A percentile compares a stretch with the other conserved stretches of the same genome.
Conservation (phyloP, 768 basidiomycete genomes). For the Cantharellus cinnabarinus region DNA sequence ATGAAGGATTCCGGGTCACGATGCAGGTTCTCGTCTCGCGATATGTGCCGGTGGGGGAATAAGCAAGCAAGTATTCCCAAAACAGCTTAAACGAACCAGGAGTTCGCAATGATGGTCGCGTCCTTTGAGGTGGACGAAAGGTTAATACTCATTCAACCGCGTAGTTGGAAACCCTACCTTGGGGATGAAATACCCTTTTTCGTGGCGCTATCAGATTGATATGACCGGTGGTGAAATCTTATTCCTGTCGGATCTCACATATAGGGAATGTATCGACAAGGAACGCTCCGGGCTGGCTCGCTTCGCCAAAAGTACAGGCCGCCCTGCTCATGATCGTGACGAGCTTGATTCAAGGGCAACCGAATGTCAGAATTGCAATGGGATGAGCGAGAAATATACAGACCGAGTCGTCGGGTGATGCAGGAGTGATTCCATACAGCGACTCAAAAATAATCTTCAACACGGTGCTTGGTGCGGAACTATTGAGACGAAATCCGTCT, state of each 20-base stretch:
- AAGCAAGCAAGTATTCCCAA: neutral
- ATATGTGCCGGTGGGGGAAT: conserved; percentile 1
- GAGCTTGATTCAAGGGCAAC: neutral
- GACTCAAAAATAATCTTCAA: neutral
- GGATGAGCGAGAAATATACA: neutral
- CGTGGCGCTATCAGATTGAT: neutral
- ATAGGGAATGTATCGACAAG: neutral
- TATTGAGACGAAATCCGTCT: too few relatives aligned
- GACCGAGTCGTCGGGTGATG: neutral
- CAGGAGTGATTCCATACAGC: neutral
- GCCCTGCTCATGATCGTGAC: neutral
- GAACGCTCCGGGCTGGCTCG: neutral
- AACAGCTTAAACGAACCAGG: neutral
- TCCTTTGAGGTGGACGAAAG: neutral
- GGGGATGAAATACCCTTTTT: neutral
- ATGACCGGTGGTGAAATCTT: too few relatives aligned
- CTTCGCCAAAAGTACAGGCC: neutral
- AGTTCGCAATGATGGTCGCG: neutral
- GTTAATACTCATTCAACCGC: neutral
- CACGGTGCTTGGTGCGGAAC: too few relatives aligned
- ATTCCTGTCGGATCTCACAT: neutral
- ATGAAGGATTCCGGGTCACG: conserved; percentile 1
- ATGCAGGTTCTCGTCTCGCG: neutral
- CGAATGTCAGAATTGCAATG: neutral
- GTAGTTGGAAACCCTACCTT: neutral